Conservation (phyloP, 2,329 filamentous ascomycete species). For the Xylaria sp. region DNA sequence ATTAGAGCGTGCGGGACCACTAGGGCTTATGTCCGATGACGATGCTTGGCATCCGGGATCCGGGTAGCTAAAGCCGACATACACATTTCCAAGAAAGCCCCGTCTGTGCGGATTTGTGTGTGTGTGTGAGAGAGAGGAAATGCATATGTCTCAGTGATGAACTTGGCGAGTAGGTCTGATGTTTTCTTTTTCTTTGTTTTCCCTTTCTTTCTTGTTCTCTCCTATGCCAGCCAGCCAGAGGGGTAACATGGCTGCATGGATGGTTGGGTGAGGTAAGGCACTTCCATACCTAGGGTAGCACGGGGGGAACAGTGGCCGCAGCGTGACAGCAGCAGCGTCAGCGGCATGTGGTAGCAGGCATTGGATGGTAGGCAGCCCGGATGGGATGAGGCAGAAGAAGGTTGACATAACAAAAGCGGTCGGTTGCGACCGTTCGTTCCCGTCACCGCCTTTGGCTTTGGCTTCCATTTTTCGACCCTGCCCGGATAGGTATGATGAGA, state of each 20-base stretch:
- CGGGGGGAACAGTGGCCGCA: not conserved
- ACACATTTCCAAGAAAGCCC: not conserved
- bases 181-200: no score
- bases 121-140: no score
- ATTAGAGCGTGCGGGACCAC: not conserved
- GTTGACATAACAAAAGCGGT: not conserved
- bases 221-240: no score
- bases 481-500: no score
- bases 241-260: no score
- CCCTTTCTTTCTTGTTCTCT: no score
- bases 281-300: no score
- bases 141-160: no score
- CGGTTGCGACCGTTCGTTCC: not conserved
- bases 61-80: not conserved
- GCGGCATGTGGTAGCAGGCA: not conserved
- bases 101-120: not conserved
- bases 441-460: not conserved
- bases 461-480: no score
- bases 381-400: not conserved
- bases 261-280: no score
- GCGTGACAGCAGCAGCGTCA: not conserved
- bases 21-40: not conserved
- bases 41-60: not conserved
- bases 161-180: no score
- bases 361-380: not conserved